A percentile compares a stretch with the other conserved stretches of the same genome.
phyloP scores from a whole-genome alignment of 2,329 filamentous ascomycete species.

The Colletotrichum theobromicola region DNA sequence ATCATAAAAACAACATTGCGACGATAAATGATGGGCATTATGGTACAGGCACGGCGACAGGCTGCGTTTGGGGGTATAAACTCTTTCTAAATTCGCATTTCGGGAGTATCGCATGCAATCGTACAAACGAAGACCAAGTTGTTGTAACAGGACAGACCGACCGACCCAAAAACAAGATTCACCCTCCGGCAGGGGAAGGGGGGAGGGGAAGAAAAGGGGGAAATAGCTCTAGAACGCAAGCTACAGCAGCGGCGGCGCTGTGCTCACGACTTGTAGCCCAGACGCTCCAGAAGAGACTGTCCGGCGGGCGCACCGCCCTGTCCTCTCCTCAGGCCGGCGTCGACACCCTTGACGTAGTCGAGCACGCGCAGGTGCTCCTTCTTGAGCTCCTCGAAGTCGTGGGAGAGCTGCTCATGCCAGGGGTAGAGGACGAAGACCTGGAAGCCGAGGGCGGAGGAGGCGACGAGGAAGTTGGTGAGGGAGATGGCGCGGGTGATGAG shows the following conservation, averaged over 20 bases:
- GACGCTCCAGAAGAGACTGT: slow-evolving; percentile 19
- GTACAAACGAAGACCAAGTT: background rate
- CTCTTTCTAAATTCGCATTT: background rate
- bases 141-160: background rate
- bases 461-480: slow-evolving; percentile 70
- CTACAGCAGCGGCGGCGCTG: background rate
- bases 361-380: slow-evolving; percentile 58
- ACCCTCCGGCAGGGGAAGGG: background rate
- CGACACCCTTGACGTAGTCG: slow-evolving; percentile 32
- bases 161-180: background rate
- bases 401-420: slow-evolving; percentile 71
- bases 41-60: background rate
- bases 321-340: slow-evolving; percentile 16
- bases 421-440: slow-evolving; percentile 75
- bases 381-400: slow-evolving; percentile 64
- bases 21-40: background rate
- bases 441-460: slow-evolving; percentile 68
- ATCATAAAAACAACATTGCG: background rate
- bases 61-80: background rate
- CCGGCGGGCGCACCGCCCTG: slow-evolving; percentile 18
- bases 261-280: slow-evolving; percentile 22
- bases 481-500: slow-evolving; percentile 54
- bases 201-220: background rate
- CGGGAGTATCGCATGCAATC: slow-evolving; percentile 11
- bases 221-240: background rate